These are phyloP conservation scores for Uronychia binucleata DNA, from an alignment of 73 alveolate species.

Conservation along the genomic window DNA sequence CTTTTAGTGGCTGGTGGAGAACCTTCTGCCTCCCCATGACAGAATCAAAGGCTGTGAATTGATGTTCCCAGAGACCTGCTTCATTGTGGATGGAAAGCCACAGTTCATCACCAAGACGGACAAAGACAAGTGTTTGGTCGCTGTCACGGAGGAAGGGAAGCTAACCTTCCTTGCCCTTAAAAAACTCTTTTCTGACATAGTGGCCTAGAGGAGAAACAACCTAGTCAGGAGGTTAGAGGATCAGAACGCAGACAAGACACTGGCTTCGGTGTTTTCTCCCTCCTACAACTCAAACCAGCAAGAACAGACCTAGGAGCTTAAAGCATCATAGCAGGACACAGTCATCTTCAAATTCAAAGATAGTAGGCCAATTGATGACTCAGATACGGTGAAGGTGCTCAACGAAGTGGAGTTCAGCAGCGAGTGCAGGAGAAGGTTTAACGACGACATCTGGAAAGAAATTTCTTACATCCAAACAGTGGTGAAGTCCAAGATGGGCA, in stretches of 20 bases:
- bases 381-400: slow-evolving; percentile 3
- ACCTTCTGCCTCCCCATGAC: neutral
- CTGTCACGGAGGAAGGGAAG: neutral
- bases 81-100: neutral
- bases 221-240: too few species aligned
- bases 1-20: neutral
- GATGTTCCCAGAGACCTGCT: neutral
- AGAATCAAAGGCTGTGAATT: neutral
- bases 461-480: slow-evolving; percentile 25
- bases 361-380: slow-evolving; percentile 6
- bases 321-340: neutral
- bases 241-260: too few species aligned
- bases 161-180: slow-evolving; percentile 12
- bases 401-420: slow-evolving; percentile 7
- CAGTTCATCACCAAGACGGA: neutral
- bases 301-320: slow-evolving; percentile 1
- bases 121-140: neutral
- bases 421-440: slow-evolving; percentile 5
- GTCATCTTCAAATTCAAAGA: neutral
- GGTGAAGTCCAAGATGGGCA: slow-evolving; percentile 11
- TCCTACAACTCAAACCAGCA: neutral
- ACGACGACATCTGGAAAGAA: slow-evolving; percentile 13
- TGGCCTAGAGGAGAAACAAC: neutral
- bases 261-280: neutral
- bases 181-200: neutral